These are phyloP conservation scores for Kregervanrija delftensis DNA, from an alignment of 805 yeast species.

Conservation along the genomic window DNA sequence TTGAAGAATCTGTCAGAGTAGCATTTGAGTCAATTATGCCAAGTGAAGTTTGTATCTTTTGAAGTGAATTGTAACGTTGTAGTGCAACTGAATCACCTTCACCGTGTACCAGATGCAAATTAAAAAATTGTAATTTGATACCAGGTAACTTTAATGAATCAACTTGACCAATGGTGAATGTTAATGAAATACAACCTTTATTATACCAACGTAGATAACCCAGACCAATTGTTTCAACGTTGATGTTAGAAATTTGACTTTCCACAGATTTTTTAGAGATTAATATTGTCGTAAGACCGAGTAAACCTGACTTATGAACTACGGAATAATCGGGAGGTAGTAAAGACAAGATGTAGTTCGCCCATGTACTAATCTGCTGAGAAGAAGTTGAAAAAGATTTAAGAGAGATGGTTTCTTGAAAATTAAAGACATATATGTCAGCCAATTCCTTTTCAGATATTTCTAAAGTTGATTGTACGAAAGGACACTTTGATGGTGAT, in stretches of 20 bases:
- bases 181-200: conserved; percentile 49
- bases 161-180: conserved; percentile 32
- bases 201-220: conserved; percentile 59
- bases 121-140: conserved; percentile 31
- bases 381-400: conserved; percentile 35
- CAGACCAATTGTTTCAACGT: conserved; percentile 42
- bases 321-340: conserved; percentile 28
- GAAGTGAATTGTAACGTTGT: conserved; percentile 12
- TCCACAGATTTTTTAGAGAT: conserved; percentile 25
- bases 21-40: too few species aligned
- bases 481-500: conserved; percentile 7
- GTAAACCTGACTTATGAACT: conserved; percentile 38
- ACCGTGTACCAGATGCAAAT: conserved; percentile 53
- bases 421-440: conserved; percentile 36
- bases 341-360: conserved; percentile 15
- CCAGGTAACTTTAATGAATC: conserved; percentile 19
- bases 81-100: conserved; percentile 15
- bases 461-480: background rate
- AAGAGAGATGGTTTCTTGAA: conserved; percentile 47
- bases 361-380: conserved; percentile 29
- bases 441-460: conserved; percentile 5
- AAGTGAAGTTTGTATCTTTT: background rate
- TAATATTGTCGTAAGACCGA: conserved; percentile 45
- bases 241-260: conserved; percentile 33
- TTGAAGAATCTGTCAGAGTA: too few species aligned